Base-by-base conservation (phyloP, 2,329 filamentous ascomycete species). In the Cladophialophora immunda region DNA sequence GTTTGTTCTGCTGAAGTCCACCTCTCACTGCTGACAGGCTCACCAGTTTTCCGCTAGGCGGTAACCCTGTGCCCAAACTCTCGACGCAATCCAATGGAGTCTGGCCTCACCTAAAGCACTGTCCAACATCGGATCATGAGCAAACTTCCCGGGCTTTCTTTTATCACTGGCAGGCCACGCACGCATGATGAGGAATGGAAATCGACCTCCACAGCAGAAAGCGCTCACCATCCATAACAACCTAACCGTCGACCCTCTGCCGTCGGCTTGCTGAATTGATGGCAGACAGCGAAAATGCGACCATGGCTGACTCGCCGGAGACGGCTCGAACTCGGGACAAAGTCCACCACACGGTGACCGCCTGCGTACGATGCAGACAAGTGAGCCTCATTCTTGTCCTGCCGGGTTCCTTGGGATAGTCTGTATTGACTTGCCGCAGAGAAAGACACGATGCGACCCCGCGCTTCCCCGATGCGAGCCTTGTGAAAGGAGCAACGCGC, bases 361-460 rank as follows among this genome's bases (percentile, higher is more conserved):
- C 82, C 29, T 84, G 82, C 69, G 82, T 81, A 34, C 78, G 82
- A 62, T 84, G 82, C 74, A 78, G 82, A 78, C 81, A 82, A 75
- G 81, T 83, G 78, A 73, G 53, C 47, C 59, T 60, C 38, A 58
- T 56, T 32, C 3, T 41, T 58, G 45, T 50, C 22, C 45, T 25
- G 45, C 9, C 45, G 25, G 45, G 9, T 25, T 25, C 25, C 45
- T 25, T 50, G 19, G 50, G 30, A 30, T 50, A n/a, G 36, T 62
- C 32, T 36, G 25, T 34, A 60, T 50, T 60, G 59, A 72, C 62
- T 65, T 68, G 57, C 81, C 83, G 61, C 76, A 97, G 94, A 90
- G 94, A 75, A 99, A 99, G 84, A 98, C 94, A 41, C 87, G 93
- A 83, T 99, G 95, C 83, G 95, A 98, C 80, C 92, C 95, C 3